These are phyloP conservation scores for Ustilago loliicola DNA, from an alignment of 1,284 basidiomycete genomes.

Conservation along the genomic window DNA sequence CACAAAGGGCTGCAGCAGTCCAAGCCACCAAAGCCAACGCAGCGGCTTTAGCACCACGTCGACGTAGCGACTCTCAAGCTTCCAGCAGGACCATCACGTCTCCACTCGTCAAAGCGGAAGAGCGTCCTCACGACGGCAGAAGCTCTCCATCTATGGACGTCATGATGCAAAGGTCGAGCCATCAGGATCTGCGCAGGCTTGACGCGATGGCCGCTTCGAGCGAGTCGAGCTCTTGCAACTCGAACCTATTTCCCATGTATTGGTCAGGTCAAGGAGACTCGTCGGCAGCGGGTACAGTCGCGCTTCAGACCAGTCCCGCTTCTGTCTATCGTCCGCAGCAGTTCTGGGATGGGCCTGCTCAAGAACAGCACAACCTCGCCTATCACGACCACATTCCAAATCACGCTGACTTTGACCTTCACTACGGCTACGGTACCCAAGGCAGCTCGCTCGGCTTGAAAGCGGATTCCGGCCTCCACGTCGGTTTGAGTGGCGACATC, in stretches of 20 bases:
- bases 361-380: constrained; percentile 12
- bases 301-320: constrained; percentile 6
- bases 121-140: constrained; percentile 15
- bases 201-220: constrained; percentile 9
- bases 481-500: constrained; percentile 29
- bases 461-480: constrained; percentile 23
- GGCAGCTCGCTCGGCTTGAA: constrained; percentile 37
- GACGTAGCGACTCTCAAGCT: constrained; percentile 36
- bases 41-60: constrained; percentile 25
- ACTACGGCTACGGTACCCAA: constrained; percentile 25
- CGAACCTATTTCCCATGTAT: constrained; percentile 20
- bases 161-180: constrained; percentile 35
- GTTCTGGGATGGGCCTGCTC: constrained; percentile 21
- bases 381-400: constrained; percentile 21
- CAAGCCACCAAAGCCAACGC: constrained; percentile 42
- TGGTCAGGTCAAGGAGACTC: constrained; percentile 23
- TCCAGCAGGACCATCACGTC: constrained; percentile 37
- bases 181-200: constrained; percentile 29
- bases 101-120: constrained; percentile 26
- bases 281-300: constrained; percentile 3
- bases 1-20: constrained; percentile 45
- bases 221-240: constrained; percentile 1
- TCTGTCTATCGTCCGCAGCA: constrained; percentile 18
- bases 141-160: constrained; percentile 38
- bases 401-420: constrained; percentile 29